phyloP scores from a whole-genome alignment of 768 basidiomycete genomes.

The Russula lepida region DNA sequence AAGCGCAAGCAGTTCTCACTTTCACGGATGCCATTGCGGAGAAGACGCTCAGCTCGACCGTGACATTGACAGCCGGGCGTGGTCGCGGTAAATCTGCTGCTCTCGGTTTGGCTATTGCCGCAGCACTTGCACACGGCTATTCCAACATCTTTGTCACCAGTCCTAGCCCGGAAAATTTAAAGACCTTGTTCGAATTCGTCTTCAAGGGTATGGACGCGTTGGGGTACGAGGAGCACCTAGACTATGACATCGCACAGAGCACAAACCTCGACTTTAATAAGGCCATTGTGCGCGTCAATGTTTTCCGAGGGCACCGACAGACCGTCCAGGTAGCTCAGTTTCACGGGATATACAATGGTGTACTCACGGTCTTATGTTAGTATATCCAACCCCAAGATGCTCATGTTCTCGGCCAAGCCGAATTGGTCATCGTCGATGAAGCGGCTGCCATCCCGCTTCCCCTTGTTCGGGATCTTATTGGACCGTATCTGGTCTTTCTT shows the following conservation, averaged over 20 bases:
- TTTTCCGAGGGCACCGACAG: slow-evolving; percentile 89
- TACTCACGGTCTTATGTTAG: slow-evolving; percentile 33
- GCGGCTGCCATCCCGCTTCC: slow-evolving; percentile 97
- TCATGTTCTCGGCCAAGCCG: slow-evolving; percentile 95
- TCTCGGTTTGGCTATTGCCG: slow-evolving; percentile 88
- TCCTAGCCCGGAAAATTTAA: slow-evolving; percentile 95
- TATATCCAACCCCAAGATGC: slow-evolving; percentile 98
- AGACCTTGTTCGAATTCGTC: slow-evolving; percentile 95
- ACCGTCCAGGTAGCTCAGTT: slow-evolving; percentile 76
- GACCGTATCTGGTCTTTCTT: slow-evolving; percentile 95
- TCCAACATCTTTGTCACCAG: slow-evolving; percentile 98
- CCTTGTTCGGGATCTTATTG: slow-evolving; percentile 89
- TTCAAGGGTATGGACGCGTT: slow-evolving; percentile 94
- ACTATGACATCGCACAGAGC: slow-evolving; percentile 93
- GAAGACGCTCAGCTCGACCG: slow-evolving; percentile 89
- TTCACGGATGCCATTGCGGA: slow-evolving; percentile 92
- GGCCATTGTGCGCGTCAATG: slow-evolving; percentile 90
- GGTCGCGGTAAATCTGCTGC: slow-evolving; percentile 97
- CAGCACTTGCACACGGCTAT: slow-evolving; percentile 88
- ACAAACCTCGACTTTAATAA: slow-evolving; percentile 93
- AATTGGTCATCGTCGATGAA: slow-evolving; percentile 96
- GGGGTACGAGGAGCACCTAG: slow-evolving; percentile 95
- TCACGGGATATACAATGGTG: background rate
- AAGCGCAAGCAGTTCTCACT: slow-evolving; percentile 88
- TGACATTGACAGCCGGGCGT: slow-evolving; percentile 88